Conservation (phyloP, 805 yeast species). For the Torulaspora delbrueckii region DNA sequence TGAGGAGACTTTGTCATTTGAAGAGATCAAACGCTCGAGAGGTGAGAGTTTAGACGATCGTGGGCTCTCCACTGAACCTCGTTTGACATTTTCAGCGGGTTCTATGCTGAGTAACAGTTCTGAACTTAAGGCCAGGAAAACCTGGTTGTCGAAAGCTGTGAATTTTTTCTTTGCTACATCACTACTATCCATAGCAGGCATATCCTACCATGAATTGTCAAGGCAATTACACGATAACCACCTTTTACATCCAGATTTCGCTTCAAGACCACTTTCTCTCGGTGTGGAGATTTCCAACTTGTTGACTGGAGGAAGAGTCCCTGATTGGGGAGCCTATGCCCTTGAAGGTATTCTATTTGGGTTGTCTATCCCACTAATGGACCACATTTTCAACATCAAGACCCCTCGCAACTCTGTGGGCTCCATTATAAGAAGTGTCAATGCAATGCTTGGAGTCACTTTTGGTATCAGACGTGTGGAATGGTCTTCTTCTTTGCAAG, state of each 20-base stretch:
- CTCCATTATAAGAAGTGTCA: constrained; percentile 29
- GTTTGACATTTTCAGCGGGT: constrained; percentile 9
- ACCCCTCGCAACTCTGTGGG: constrained; percentile 13
- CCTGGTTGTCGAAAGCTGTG: constrained; percentile 6
- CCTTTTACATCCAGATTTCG: constrained; percentile 38
- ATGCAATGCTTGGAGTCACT: constrained; percentile 65
- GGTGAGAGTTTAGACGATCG: constrained; percentile 22
- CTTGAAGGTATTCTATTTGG: constrained; percentile 59
- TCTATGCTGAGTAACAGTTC: neutral
- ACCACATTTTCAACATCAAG: constrained; percentile 21
- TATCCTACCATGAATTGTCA: constrained; percentile 48
- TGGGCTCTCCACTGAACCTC: constrained; percentile 10
- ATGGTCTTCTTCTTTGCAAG: constrained; percentile 64
- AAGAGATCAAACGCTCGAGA: constrained; percentile 30
- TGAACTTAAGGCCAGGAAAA: constrained; percentile 2
- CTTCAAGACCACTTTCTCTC: constrained; percentile 41
- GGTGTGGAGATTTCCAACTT: constrained; percentile 30
- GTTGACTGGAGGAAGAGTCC: constrained; percentile 17
- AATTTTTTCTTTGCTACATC: constrained; percentile 16
- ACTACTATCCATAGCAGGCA: constrained; percentile 44
- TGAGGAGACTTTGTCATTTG: constrained; percentile 31
- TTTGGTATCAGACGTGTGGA: constrained; percentile 65
- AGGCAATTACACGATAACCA: constrained; percentile 50
- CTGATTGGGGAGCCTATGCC: constrained; percentile 35
- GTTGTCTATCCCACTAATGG: constrained; percentile 44